Evolutionary conservation across 805 yeast species (phyloP), one percentile per base, ranked within the genome.

Genomic region (Hanseniaspora nectarophila): DNA sequence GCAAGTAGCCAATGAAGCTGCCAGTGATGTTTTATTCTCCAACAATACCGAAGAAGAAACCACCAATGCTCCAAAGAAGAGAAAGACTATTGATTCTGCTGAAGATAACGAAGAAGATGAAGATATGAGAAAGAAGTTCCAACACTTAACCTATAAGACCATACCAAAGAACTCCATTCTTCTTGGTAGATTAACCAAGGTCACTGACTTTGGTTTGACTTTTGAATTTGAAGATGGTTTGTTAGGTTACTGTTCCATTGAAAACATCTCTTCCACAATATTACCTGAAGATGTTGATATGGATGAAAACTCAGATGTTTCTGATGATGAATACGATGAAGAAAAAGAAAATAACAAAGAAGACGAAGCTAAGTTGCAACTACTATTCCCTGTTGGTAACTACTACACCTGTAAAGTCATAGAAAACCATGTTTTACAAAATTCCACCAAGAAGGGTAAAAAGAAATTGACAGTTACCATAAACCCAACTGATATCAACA

Each of bases 1-100:
- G 65, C 92, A 87, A 63, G 90, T 90, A 48, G 82, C 95, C 38
- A 88, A 87, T 63, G 95, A 90, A 67, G 99, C 90, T 45, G 81
- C 89, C 21, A 78, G 77, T 56, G 98, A 92, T 68, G 92, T 85
- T 38, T 70, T 89, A 46, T 85, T 85, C 56, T 90, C 64, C 35
- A 52, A 45, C 23, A 43, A 43, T 21, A 13, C 29, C 21, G 34
- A 16, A 16, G 21, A 40, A 24, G 28, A 31, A 13, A 13, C 48
- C 9, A n/a, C 45, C 18, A 63, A 59, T 29, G 62, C 60, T 32
- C 53, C 55, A 23, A 59, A 56, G 45, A 51, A 55, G 40, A 21
- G 56, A 31, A 57, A 59, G 45, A 39, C 56, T 43, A 62, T 59
- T 33, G 35, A 53, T 6, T 57, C 61, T n/a, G 60, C 61, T 37